Conservation (phyloP, 176 grass and related monocot species). For the Themeda triandra region DNA sequence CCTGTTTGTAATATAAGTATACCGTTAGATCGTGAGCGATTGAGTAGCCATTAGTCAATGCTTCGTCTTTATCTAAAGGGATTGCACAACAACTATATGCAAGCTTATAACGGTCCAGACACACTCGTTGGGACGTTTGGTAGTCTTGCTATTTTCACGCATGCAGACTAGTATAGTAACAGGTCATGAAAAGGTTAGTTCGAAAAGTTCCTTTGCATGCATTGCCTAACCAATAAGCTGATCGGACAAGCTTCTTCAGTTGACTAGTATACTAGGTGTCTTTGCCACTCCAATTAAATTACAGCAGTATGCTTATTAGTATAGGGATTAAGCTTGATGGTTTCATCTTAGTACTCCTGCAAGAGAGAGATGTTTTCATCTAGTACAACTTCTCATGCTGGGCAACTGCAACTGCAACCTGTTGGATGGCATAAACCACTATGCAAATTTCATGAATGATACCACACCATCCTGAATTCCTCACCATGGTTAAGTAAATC, state of each 20-base stretch:
- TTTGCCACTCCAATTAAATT: not conserved
- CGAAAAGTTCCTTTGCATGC: not conserved
- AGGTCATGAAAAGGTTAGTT: not conserved
- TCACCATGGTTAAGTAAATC: no score
- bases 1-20: no score
- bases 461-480: no score
- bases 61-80: not conserved
- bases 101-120: not conserved
- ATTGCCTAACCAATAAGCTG: not conserved
- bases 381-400: not conserved
- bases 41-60: not conserved
- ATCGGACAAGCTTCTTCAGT: not conserved
- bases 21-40: not conserved
- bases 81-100: not conserved
- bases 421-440: no score
- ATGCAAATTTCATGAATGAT: no score
- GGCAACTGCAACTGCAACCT: no score
- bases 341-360: not conserved
- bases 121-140: not conserved
- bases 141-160: not conserved
- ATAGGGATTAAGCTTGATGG: not conserved
- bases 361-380: no score
- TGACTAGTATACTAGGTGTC: not conserved
- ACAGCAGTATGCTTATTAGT: not conserved
- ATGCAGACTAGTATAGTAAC: not conserved